A percentile compares a stretch with the other conserved stretches of the same genome.
phyloP scores from a whole-genome alignment of 2,329 filamentous ascomycete genomes.

The Chrysoporthe cubensis region DNA sequence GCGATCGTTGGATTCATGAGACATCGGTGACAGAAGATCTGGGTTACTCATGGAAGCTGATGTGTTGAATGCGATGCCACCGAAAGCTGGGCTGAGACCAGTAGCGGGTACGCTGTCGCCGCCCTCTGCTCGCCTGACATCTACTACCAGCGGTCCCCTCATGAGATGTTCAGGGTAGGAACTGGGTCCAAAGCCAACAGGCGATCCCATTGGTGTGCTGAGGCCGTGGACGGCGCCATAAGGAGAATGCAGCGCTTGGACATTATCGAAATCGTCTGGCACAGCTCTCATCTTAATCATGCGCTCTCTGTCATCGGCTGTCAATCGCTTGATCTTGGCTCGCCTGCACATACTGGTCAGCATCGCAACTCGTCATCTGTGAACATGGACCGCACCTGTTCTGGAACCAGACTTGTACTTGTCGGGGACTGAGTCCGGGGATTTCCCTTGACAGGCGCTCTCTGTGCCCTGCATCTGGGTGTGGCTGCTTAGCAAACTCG shows the following conservation, averaged over 20 bases:
- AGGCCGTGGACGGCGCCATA: conserved; percentile 65
- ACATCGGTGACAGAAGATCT: conserved; percentile 62
- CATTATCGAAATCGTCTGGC: conserved; percentile 72
- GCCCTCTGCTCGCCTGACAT: conserved; percentile 65
- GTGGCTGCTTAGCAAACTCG: conserved; percentile 92
- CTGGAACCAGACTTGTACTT: conserved; percentile 98
- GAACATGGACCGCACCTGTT: conserved; percentile 70
- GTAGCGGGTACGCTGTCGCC: conserved; percentile 71
- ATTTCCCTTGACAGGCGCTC: conserved; percentile 89
- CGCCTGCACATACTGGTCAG: conserved; percentile 49
- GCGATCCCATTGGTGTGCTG: conserved; percentile 51
- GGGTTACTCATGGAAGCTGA: conserved; percentile 53
- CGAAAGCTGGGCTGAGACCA: conserved; percentile 69
- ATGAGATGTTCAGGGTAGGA: conserved; percentile 65
- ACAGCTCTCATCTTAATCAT: conserved; percentile 75
- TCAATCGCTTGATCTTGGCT: conserved; percentile 73
- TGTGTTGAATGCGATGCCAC: conserved; percentile 66
- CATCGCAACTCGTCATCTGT: conserved; percentile 9
- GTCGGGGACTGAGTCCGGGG: conserved; percentile 84
- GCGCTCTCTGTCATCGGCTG: conserved; percentile 69
- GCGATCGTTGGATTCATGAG: conserved; percentile 57
- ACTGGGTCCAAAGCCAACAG: conserved; percentile 52
- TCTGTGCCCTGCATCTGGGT: conserved; percentile 88
- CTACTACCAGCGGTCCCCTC: conserved; percentile 66
- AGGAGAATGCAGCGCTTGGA: conserved; percentile 69